Conservation (phyloP, 257 asterid species). For the Nicotiana paniculata region DNA sequence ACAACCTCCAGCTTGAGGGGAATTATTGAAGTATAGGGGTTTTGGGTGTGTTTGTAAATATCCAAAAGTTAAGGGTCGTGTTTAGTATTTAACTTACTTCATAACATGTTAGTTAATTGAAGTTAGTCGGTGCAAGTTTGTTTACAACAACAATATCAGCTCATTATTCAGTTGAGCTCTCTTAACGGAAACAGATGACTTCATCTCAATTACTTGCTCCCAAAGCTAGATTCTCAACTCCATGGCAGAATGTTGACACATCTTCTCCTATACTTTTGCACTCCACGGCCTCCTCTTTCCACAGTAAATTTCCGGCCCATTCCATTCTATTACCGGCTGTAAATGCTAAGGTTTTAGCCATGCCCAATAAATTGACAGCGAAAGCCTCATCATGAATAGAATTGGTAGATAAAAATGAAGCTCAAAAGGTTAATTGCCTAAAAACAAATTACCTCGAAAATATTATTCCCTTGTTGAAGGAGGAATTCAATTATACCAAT, state of each 20-base stretch:
- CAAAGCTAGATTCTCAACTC: too few species aligned
- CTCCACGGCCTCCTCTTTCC: constrained; percentile 56
- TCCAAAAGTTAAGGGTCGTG: too few species aligned
- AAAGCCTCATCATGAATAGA: constrained; percentile 49
- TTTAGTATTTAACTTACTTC: too few species aligned
- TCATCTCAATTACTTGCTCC: too few species aligned
- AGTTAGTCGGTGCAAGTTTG: too few species aligned
- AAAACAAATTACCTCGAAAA: constrained; percentile 62
- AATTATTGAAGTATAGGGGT: too few species aligned
- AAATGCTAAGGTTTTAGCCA: constrained; percentile 6
- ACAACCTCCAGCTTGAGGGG: too few species aligned
- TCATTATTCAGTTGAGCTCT: too few species aligned
- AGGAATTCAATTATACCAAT: constrained; percentile 77
- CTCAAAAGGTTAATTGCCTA: constrained; percentile 61
- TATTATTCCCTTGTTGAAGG: constrained; percentile 69
- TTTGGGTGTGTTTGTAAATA: too few species aligned
- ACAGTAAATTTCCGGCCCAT: constrained; percentile 32
- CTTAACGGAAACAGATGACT: too few species aligned
- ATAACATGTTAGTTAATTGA: too few species aligned
- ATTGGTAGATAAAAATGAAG: constrained; percentile 74
- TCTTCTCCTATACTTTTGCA: constrained; percentile 58
- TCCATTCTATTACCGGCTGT: constrained; percentile 33
- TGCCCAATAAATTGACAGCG: constrained; percentile 42
- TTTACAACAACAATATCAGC: too few species aligned
- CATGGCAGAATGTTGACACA: neutral